These are phyloP conservation scores for Suhomyces wounanorum DNA, from an alignment of 1,139 yeast species.

Conservation along the genomic window DNA sequence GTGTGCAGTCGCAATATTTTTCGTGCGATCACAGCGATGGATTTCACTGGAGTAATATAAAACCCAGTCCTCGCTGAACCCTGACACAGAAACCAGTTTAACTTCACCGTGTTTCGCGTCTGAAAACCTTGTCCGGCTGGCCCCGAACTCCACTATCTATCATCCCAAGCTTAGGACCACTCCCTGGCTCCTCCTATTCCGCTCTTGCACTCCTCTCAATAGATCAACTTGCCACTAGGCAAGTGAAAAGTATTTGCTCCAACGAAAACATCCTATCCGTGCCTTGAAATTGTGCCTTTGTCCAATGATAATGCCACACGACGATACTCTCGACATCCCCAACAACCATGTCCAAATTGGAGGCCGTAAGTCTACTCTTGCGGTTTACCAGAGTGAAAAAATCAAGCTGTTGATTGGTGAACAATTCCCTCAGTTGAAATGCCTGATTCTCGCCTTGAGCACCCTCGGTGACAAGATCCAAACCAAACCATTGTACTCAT, in stretches of 20 bases:
- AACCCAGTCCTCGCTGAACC: background rate
- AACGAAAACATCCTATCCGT: background rate
- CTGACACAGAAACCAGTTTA: background rate
- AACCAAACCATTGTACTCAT: conserved; percentile 82
- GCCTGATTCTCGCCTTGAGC: conserved; percentile 74
- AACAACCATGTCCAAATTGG: conserved; percentile 60
- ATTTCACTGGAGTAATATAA: conserved; percentile 3
- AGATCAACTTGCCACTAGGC: background rate
- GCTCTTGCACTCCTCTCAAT: background rate
- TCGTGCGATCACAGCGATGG: conserved; percentile 9
- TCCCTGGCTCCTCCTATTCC: background rate
- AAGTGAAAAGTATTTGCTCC: background rate
- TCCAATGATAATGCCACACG: conserved; percentile 13
- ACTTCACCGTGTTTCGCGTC: background rate
- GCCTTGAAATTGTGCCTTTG: background rate
- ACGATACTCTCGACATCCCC: conserved; percentile 19
- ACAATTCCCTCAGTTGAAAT: conserved; percentile 57
- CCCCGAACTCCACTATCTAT: background rate
- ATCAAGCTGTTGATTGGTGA: conserved; percentile 63
- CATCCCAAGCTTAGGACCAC: background rate
- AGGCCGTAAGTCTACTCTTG: conserved; percentile 84
- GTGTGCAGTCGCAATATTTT: conserved; percentile 6
- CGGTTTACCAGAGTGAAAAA: conserved; percentile 81
- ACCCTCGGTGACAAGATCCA: conserved; percentile 91
- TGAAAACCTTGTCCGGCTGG: background rate